Base-by-base conservation (phyloP, 2,329 filamentous ascomycete species). In the Diaporthe citriasiana region DNA sequence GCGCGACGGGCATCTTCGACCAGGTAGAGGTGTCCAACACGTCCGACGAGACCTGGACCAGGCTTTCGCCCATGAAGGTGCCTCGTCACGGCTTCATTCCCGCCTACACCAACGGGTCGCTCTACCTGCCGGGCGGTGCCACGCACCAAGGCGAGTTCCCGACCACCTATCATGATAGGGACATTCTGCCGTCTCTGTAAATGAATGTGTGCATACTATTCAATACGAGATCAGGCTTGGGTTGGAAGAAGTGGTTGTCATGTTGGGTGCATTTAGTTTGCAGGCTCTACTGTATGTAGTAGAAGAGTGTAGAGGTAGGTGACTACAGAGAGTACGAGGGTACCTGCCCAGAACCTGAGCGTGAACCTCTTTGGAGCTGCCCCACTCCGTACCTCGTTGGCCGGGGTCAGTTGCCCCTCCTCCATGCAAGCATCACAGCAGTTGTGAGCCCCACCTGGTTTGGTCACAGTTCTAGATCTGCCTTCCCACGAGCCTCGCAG, bases 11-110 rank as follows among this genome's bases (percentile, higher is more conserved):
- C 7, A 72, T 78, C 9, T 77, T 76, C 15, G 71, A 74, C 35
- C 47, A 78, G 75, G 69, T 74, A 15, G 75, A 78, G 70, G 75
- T 71, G 7, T 78, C 75, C 70, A 76, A 78, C 45, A 73, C 73
- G 1, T 35, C 25, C 4, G 68, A 35, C 42, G 74, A 77, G 30
- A 60, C 38, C 35, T 78, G 77, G 77, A 73, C 74, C 33, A 69
- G 15, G 33, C 55, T 76, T 55, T 38, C 25, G 47, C 56, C 55
- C 9, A 77, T 78, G 77, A 65, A 66, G 40, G 50, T 77, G 59
- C 72, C 76, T 2, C 75, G 76, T 12, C 77, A 78, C 53, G 77
- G 77, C 71, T 19, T 73, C 55, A 30, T 76, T 74, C 22, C 30
- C 27, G n/a, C 15, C 9, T 73, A 35, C 51, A 56, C 59, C 42